phyloP scores from a whole-genome alignment of 1,284 basidiomycete species.

The Ustilago nuda region DNA sequence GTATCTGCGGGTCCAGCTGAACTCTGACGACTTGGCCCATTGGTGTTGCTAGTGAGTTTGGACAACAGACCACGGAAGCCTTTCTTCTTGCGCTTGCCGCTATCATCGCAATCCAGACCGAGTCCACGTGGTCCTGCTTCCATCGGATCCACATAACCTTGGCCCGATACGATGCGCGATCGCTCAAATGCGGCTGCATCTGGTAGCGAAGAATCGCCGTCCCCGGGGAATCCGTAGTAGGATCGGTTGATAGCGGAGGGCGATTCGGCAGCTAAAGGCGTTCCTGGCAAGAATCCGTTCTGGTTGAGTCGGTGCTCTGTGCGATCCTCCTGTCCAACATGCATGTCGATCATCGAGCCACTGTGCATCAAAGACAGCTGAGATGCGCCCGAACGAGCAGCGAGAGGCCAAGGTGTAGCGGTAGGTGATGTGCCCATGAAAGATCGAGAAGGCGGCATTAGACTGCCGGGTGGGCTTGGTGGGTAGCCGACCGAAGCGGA shows the following conservation, averaged over 20 bases:
- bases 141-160: slow-evolving; percentile 50
- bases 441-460: slow-evolving; percentile 58
- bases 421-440: slow-evolving; percentile 53
- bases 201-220: slow-evolving; percentile 45
- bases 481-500: slow-evolving; percentile 32
- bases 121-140: slow-evolving; percentile 42
- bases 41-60: slow-evolving; percentile 48
- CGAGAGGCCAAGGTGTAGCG: slow-evolving; percentile 33
- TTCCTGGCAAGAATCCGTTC: slow-evolving; percentile 53
- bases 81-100: slow-evolving; percentile 53
- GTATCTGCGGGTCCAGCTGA: slow-evolving; percentile 11
- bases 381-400: slow-evolving; percentile 46
- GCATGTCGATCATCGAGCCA: slow-evolving; percentile 71
- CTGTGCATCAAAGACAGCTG: slow-evolving; percentile 68
- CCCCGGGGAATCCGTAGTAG: slow-evolving; percentile 60
- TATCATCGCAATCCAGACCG: slow-evolving; percentile 28
- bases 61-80: slow-evolving; percentile 55
- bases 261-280: slow-evolving; percentile 45
- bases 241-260: slow-evolving; percentile 44
- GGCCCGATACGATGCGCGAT: slow-evolving; percentile 39
- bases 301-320: slow-evolving; percentile 57
- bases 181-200: slow-evolving; percentile 39
- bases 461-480: slow-evolving; percentile 40
- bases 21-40: slow-evolving; percentile 22
- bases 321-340: slow-evolving; percentile 66